phyloP scores from a whole-genome alignment of 2,329 filamentous ascomycete species.

The Ophiostoma himal-ulmi region DNA sequence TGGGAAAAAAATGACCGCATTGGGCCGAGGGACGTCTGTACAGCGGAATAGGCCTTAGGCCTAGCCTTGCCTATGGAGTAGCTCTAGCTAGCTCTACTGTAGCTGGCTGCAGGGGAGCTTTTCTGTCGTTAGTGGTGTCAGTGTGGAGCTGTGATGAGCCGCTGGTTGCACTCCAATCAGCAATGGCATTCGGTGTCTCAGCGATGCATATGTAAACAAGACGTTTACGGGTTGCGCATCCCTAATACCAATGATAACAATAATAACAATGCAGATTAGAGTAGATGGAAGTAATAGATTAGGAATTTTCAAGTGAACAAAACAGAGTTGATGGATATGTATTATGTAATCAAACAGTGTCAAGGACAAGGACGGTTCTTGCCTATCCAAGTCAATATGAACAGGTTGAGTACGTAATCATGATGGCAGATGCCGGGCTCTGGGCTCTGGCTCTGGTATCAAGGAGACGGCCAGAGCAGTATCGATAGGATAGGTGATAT shows the following conservation, averaged over 20 bases:
- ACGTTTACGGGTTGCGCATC: not conserved
- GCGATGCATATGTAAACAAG: not conserved
- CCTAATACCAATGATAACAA: not conserved
- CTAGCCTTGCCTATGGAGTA: not conserved
- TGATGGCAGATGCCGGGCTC: not conserved
- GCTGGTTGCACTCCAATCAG: not conserved
- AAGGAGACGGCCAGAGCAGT: not conserved
- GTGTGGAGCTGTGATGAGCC: not conserved
- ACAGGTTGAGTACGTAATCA: not conserved
- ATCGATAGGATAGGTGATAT: not conserved
- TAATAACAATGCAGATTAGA: not conserved
- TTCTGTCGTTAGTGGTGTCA: not conserved
- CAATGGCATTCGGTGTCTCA: constrained; percentile 1
- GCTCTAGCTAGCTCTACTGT: not conserved
- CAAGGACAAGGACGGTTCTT: not conserved
- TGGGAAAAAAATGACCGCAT: not conserved
- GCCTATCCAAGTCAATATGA: not conserved
- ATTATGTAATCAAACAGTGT: not conserved
- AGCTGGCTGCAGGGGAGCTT: not conserved
- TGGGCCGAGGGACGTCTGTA: not conserved
- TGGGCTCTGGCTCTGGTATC: not conserved
- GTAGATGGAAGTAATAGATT: no score
- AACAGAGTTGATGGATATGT: not conserved
- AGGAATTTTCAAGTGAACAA: not conserved
- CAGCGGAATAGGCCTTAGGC: not conserved